Percentiles rank a stretch among this genome's conserved stretches.
These are phyloP conservation scores for Aspergillus incahuasiensis DNA, from an alignment of 495 filamentous ascomycete genomes.

Conservation along the genomic window DNA sequence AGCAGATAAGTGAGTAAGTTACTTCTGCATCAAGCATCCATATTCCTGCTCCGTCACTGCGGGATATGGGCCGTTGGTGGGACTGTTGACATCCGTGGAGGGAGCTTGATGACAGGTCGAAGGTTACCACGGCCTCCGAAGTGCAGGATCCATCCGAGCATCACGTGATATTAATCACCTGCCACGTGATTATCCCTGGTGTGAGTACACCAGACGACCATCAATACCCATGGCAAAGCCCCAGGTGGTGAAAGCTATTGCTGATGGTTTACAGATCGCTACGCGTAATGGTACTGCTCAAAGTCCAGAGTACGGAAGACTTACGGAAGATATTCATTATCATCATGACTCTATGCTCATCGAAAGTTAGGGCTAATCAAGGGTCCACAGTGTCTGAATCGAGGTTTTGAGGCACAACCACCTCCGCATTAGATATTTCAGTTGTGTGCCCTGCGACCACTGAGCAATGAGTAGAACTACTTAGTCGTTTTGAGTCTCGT, in stretches of 20 bases:
- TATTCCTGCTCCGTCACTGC: neutral
- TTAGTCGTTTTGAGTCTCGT: too few relatives aligned
- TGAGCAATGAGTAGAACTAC: too few relatives aligned
- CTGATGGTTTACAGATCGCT: too few relatives aligned
- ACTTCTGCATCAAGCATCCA: neutral
- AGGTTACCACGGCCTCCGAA: slow-evolving; percentile 4
- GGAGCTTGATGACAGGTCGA: slow-evolving; percentile 17
- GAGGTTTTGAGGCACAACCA: too few relatives aligned
- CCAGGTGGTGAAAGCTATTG: too few relatives aligned
- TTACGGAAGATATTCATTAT: too few relatives aligned
- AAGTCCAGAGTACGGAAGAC: too few relatives aligned
- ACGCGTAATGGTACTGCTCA: too few relatives aligned
- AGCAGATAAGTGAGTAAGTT: neutral
- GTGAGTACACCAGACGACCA: too few relatives aligned
- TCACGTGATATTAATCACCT: neutral
- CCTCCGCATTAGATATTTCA: too few relatives aligned
- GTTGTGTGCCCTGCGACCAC: too few relatives aligned
- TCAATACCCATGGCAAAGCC: too few relatives aligned
- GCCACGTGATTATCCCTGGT: neutral
- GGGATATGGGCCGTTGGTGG: neutral
- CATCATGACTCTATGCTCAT: neutral
- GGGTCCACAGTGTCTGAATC: neutral
- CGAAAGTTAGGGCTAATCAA: neutral
- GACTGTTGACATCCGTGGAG: slow-evolving; percentile 2
- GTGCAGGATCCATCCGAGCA: neutral